Percentiles rank a stretch among this genome's conserved stretches.
phyloP scores from a whole-genome alignment of 495 filamentous ascomycete genomes.

The Penicillium parvum region DNA sequence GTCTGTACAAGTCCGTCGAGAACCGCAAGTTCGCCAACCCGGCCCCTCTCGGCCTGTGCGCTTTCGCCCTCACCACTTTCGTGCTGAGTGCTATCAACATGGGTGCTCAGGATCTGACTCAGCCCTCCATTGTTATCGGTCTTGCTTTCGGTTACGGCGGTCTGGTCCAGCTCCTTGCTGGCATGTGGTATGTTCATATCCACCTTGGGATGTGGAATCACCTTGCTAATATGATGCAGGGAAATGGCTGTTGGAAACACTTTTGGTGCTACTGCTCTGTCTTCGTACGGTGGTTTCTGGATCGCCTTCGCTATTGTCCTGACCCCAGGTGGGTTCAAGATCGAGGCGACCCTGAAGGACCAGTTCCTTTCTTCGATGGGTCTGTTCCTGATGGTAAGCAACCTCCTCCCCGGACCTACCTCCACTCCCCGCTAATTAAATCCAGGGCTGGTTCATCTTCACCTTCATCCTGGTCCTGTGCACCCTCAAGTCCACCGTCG shows the following conservation, averaged over 20 bases:
- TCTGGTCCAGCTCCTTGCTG: constrained; percentile 85
- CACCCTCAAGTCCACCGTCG: constrained; percentile 89
- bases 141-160: constrained; percentile 79
- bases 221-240: constrained; percentile 44
- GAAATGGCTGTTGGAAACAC: constrained; percentile 99
- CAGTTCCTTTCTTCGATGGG: constrained; percentile 68
- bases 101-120: constrained; percentile 52
- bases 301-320: constrained; percentile 83
- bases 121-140: constrained; percentile 65
- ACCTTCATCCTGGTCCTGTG: constrained; percentile 81
- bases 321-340: constrained; percentile 71
- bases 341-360: constrained; percentile 31
- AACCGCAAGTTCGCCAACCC: constrained; percentile 83
- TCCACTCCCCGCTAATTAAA: not conserved
- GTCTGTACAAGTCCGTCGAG: constrained; percentile 74
- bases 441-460: constrained; percentile 94
- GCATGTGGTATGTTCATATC: constrained; percentile 82
- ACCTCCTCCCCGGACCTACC: not conserved
- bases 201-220: not conserved
- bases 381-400: constrained; percentile 73
- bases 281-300: constrained; percentile 98
- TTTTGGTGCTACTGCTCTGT: constrained; percentile 94
- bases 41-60: constrained; percentile 77
- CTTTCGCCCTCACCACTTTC: constrained; percentile 96
- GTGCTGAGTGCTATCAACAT: constrained; percentile 85